A percentile compares a stretch with the other conserved stretches of the same genome.
phyloP scores from a whole-genome alignment of 306 rosid species.

The Dryas octopetala region DNA sequence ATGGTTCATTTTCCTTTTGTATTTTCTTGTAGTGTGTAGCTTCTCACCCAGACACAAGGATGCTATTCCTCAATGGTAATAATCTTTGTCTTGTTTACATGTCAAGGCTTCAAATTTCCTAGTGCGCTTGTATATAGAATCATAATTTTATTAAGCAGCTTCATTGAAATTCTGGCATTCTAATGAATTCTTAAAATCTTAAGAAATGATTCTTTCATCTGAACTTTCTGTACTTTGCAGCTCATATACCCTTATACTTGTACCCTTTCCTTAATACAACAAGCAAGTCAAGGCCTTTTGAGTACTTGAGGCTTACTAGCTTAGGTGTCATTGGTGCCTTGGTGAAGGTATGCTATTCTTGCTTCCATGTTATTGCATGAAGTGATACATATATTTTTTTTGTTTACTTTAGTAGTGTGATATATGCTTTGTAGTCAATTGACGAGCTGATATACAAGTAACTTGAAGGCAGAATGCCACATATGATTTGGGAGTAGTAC shows the following conservation, averaged over 20 bases:
- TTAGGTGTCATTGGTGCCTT: conserved; percentile 89
- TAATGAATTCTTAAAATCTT: not conserved
- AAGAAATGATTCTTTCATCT: conserved; percentile 1
- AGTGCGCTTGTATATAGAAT: not conserved
- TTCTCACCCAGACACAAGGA: conserved; percentile 80
- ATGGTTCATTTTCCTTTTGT: conserved; percentile 20
- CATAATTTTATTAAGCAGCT: not conserved
- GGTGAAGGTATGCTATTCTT: conserved; percentile 63
- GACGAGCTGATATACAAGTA: not conserved
- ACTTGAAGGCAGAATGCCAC: not conserved
- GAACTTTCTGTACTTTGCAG: conserved; percentile 49
- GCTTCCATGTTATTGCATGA: not conserved
- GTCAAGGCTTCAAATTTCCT: conserved; percentile 16
- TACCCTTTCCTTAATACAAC: conserved; percentile 85
- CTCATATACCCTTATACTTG: conserved; percentile 74
- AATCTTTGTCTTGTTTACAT: conserved; percentile 26
- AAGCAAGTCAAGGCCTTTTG: conserved; percentile 71
- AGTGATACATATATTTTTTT: not conserved
- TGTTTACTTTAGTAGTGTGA: not conserved
- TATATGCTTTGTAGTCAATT: not conserved
- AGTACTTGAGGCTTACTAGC: conserved; percentile 80
- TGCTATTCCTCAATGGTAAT: conserved; percentile 80
- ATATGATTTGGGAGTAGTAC: not conserved
- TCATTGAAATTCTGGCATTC: not conserved
- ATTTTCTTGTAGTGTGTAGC: conserved; percentile 68